phyloP scores from a whole-genome alignment of 2,329 filamentous ascomycete species.

The Kalaharituber pfeilii region DNA sequence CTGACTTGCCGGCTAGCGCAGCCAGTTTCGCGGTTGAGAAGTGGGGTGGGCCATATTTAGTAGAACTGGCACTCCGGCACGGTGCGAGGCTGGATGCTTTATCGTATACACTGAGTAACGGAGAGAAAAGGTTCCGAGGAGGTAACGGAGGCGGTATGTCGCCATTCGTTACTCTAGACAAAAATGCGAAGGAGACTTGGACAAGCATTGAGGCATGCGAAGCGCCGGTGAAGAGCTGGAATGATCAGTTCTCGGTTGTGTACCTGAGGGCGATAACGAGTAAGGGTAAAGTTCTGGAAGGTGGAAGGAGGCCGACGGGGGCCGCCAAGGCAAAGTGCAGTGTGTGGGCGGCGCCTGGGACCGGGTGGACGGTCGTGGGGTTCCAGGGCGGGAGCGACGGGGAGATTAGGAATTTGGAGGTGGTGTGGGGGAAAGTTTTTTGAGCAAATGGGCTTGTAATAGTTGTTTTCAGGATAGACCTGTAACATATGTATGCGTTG shows the following conservation, averaged over 20 bases:
- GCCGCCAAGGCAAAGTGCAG: conserved; percentile 28
- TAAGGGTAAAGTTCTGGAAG: conserved; percentile 30
- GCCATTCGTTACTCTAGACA: not conserved
- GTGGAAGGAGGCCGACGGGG: conserved; percentile 32
- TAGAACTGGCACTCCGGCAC: conserved; percentile 36
- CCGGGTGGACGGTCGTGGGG: conserved; percentile 38
- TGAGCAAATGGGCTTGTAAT: too few relatives aligned
- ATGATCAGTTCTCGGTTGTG: conserved; percentile 38
- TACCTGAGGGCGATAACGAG: conserved; percentile 39
- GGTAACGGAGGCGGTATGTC: not conserved
- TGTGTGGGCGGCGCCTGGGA: conserved; percentile 30
- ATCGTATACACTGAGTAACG: conserved; percentile 21
- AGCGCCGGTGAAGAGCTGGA: conserved; percentile 29
- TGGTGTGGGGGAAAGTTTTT: conserved; percentile 20
- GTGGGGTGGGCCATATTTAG: conserved; percentile 33
- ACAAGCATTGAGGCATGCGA: conserved; percentile 34
- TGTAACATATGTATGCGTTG: too few relatives aligned
- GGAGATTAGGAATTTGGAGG: conserved; percentile 38
- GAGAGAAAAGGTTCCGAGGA: not conserved
- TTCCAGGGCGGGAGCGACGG: conserved; percentile 37
- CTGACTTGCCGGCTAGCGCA: not conserved
- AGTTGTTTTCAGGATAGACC: too few relatives aligned
- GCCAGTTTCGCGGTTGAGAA: conserved; percentile 24
- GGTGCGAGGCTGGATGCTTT: conserved; percentile 33
- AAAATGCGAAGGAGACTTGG: not conserved